A percentile compares a stretch with the other conserved stretches of the same genome.
phyloP scores from a whole-genome alignment of 176 grass and related monocot genomes.

The Hordeum vulgare region DNA sequence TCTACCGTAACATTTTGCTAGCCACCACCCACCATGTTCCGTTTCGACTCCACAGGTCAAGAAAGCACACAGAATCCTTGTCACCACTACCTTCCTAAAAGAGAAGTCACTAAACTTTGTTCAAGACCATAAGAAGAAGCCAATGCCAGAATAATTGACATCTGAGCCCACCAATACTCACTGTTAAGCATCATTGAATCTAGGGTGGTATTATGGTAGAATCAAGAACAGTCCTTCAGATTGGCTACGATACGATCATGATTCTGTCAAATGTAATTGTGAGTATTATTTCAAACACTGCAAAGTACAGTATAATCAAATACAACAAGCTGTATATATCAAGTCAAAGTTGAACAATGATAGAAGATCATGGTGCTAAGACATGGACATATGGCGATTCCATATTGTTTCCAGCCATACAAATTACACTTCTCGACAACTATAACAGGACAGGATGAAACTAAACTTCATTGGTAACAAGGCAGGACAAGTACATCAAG shows the following conservation, averaged over 20 bases:
- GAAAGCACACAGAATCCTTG: not conserved
- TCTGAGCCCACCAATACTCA: slow-evolving; percentile 20
- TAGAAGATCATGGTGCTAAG: not conserved
- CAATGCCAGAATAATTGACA: slow-evolving; percentile 23
- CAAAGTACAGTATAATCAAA: not conserved
- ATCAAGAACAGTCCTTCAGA: slow-evolving; percentile 22
- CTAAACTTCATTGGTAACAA: not conserved
- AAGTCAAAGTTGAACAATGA: no score
- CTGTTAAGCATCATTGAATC: slow-evolving; percentile 24
- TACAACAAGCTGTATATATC: not conserved
- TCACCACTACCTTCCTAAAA: not conserved
- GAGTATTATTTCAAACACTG: not conserved
- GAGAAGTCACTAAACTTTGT: slow-evolving; percentile 3
- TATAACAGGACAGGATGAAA: not conserved
- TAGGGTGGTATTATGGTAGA: not conserved
- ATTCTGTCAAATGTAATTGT: not conserved
- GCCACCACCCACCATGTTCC: no score
- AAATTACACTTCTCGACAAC: not conserved
- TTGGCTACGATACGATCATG: not conserved
- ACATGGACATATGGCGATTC: not conserved
- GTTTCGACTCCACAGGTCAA: not conserved
- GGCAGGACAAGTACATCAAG: not conserved
- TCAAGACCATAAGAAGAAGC: slow-evolving; percentile 20
- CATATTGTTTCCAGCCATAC: not conserved
- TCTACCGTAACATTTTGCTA: no score